Conservation (phyloP, 495 filamentous ascomycete genomes). For the Cercophora sp. region DNA sequence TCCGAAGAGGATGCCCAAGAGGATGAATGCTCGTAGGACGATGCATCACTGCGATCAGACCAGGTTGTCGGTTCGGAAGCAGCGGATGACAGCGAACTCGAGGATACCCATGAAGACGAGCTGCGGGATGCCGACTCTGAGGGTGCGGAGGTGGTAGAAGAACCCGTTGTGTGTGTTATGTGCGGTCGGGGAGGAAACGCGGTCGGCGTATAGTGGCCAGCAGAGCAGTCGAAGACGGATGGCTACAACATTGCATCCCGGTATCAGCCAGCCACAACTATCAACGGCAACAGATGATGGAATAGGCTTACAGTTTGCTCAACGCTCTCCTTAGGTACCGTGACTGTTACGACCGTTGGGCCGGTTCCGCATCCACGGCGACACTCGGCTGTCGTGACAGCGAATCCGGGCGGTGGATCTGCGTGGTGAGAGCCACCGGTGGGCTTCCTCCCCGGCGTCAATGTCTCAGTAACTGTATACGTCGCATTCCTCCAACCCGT, state of each 20-base stretch:
- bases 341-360: neutral
- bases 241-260: neutral
- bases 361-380: neutral
- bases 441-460: neutral
- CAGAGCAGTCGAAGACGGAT: neutral
- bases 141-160: neutral
- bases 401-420: neutral
- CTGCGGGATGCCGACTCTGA: neutral
- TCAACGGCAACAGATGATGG: neutral
- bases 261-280: neutral
- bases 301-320: neutral
- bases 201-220: neutral
- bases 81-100: no score
- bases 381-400: slow-evolving; percentile 1
- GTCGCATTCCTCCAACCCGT: slow-evolving; percentile 2
- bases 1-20: neutral
- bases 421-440: neutral
- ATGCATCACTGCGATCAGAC: no score
- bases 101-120: no score
- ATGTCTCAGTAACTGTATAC: neutral
- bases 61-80: no score
- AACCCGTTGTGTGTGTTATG: neutral
- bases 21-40: no score
- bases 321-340: neutral
- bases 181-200: neutral